These are phyloP conservation scores for Trametes cingulata DNA, from an alignment of 768 basidiomycete species.

Conservation along the genomic window DNA sequence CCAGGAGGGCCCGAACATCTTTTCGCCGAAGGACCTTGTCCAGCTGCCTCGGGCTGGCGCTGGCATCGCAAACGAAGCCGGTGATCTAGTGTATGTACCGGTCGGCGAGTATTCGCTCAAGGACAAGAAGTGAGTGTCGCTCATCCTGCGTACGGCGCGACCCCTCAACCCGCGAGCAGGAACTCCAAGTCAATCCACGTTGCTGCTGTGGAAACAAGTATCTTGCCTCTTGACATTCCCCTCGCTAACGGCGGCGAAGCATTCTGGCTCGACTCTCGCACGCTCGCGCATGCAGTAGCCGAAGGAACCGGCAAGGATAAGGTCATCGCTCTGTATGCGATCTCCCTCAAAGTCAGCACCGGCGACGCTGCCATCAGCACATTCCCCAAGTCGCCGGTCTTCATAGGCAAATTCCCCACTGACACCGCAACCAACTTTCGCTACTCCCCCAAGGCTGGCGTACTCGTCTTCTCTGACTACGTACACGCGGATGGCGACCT, in stretches of 20 bases:
- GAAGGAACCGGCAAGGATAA: constrained; percentile 49
- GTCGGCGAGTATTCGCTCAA: constrained; percentile 70
- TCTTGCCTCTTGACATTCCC: constrained; percentile 55
- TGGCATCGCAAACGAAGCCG: constrained; percentile 66
- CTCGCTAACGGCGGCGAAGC: constrained; percentile 69
- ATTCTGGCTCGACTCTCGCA: constrained; percentile 76
- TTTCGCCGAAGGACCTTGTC: constrained; percentile 73
- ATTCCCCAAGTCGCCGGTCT: constrained; percentile 42
- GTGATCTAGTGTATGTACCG: constrained; percentile 67
- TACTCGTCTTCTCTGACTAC: constrained; percentile 82
- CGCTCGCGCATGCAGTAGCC: constrained; percentile 68
- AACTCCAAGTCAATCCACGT: constrained; percentile 71
- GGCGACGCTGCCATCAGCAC: constrained; percentile 28
- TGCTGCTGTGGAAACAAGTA: constrained; percentile 53
- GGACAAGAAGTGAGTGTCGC: constrained; percentile 63
- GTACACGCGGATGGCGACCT: constrained; percentile 80
- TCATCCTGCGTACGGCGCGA: not conserved
- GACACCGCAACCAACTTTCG: constrained; percentile 71
- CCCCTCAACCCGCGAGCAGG: constrained; percentile 38
- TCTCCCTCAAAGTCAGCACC: constrained; percentile 51
- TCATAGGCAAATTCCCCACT: constrained; percentile 69
- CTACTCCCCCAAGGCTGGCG: constrained; percentile 52
- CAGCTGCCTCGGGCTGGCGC: constrained; percentile 64
- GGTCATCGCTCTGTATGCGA: constrained; percentile 57
- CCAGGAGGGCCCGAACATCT: constrained; percentile 57